A percentile compares a stretch with the other conserved stretches of the same genome.
phyloP scores from a whole-genome alignment of 495 filamentous ascomycete genomes.

The Podospora pseudocomata region DNA sequence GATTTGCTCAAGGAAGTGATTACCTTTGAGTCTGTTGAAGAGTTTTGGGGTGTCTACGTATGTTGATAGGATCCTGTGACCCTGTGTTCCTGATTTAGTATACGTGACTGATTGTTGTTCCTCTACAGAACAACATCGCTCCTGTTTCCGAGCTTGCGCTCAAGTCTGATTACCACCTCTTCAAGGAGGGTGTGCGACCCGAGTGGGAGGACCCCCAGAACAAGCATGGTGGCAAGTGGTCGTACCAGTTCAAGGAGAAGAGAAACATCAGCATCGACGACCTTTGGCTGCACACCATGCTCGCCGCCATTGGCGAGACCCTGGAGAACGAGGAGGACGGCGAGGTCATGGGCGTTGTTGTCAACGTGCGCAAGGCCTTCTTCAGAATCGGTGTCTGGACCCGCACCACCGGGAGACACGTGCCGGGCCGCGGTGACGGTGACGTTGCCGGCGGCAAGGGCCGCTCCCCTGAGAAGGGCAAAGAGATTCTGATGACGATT shows the following conservation, averaged over 20 bases:
- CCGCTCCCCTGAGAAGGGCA: constrained; percentile 71
- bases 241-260: constrained; percentile 95
- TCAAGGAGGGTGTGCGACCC: constrained; percentile 93
- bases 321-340: constrained; percentile 91
- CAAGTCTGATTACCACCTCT: constrained; percentile 99
- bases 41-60: constrained; percentile 99
- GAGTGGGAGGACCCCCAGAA: constrained; percentile 99
- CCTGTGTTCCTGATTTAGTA: background rate
- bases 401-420: constrained; percentile 78
- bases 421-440: constrained; percentile 68
- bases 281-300: constrained; percentile 94
- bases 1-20: constrained; percentile 97
- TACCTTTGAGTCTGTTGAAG: constrained; percentile 95
- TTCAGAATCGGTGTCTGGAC: constrained; percentile 94
- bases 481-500: constrained; percentile 75
- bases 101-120: constrained; percentile 20
- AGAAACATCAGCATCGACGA: constrained; percentile 86
- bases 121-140: constrained; percentile 89
- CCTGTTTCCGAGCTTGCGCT: constrained; percentile 90
- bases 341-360: constrained; percentile 98
- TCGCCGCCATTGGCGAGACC: constrained; percentile 95
- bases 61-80: constrained; percentile 34
- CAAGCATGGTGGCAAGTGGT: constrained; percentile 99
- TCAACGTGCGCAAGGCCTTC: constrained; percentile 97
- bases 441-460: constrained; percentile 65